Conservation (phyloP, 179 eudicot genomes). For the Dionaea muscipula region DNA sequence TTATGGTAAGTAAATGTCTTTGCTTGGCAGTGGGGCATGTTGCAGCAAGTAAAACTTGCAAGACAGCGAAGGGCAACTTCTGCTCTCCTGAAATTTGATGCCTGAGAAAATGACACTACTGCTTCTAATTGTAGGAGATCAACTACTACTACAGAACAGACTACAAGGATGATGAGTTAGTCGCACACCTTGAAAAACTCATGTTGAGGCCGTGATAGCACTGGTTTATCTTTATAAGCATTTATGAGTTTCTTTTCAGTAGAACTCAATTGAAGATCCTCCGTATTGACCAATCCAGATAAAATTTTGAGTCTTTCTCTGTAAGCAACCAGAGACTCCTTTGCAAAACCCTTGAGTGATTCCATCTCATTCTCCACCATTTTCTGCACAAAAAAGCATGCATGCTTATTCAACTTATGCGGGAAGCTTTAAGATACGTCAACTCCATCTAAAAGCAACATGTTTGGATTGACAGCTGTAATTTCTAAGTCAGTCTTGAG, state of each 20-base stretch:
- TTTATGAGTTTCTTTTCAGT: constrained; percentile 38
- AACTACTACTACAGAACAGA: too few species aligned
- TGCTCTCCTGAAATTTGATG: too few species aligned
- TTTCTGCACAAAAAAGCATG: constrained; percentile 18
- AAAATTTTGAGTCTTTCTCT: constrained; percentile 38
- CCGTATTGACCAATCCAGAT: constrained; percentile 30
- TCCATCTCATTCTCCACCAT: constrained; percentile 30
- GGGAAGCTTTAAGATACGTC: too few species aligned
- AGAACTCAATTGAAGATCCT: constrained; percentile 35
- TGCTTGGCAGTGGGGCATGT: too few species aligned
- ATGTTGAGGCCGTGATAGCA: constrained; percentile 37
- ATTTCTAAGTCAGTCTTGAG: too few species aligned
- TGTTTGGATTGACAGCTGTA: too few species aligned
- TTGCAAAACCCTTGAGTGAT: constrained; percentile 22
- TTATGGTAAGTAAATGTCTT: too few species aligned
- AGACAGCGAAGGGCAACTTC: too few species aligned
- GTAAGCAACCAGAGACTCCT: constrained; percentile 25
- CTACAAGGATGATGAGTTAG: background rate
- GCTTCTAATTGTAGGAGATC: too few species aligned
- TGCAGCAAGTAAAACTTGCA: too few species aligned
- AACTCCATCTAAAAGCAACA: too few species aligned
- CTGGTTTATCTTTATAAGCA: constrained; percentile 44
- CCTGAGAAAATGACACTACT: too few species aligned
- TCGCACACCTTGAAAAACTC: constrained; percentile 36
- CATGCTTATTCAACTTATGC: background rate